Evolutionary conservation across 2,329 filamentous ascomycete species (phyloP), one percentile per base, ranked within the genome.

Genomic region (Taxawa tesnikishii): DNA sequence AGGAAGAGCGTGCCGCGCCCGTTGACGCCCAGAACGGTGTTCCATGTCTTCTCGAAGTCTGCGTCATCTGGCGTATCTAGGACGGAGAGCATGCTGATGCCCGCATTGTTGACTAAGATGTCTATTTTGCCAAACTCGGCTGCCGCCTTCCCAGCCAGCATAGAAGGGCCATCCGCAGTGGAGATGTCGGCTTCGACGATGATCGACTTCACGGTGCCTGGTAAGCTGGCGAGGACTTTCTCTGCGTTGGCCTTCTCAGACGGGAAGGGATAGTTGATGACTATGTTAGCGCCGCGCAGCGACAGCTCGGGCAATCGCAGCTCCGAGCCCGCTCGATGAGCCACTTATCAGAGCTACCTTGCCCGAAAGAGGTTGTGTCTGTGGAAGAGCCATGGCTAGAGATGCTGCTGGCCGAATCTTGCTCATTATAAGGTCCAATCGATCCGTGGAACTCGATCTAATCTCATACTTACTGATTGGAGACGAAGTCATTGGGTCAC

Each of bases 211-310:
- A 23, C 40, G 8, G 32, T 37, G 2, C 48, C 51, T 4, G 45
- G 29, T 5, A 63, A 43, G 7, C 38, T 43, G 1, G 46, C 33
- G 6, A 47, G 40, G 2, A 58, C 35, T 1, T 32, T 38, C 3
- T 55, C 44, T n/a, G 51, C 52, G 31, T 57, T 46, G 3, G 32
- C 36, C 5, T 32, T 27, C 10, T 52, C 37, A 5, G 38, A 21
- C 2, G 50, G 28, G 25, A 51, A 58, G 1, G 62, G 59, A 44
- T 68, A 70, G 50, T 65, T 69, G 46, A 69, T 48, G 6, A 65
- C 60, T 7, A 67, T 51, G 26, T 53, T 54, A 19, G 64, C 63
- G 26, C 65, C 65, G 11, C 59, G 58, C 25, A 55, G 50, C 10
- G 61, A 52, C 2, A 67, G 50, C 30, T 63, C 62, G 18, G 3